Percentiles rank a stretch among this genome's conserved stretches.
These are phyloP conservation scores for Achaetomiella virescens DNA, from an alignment of 495 filamentous ascomycete species.

Conservation along the genomic window DNA sequence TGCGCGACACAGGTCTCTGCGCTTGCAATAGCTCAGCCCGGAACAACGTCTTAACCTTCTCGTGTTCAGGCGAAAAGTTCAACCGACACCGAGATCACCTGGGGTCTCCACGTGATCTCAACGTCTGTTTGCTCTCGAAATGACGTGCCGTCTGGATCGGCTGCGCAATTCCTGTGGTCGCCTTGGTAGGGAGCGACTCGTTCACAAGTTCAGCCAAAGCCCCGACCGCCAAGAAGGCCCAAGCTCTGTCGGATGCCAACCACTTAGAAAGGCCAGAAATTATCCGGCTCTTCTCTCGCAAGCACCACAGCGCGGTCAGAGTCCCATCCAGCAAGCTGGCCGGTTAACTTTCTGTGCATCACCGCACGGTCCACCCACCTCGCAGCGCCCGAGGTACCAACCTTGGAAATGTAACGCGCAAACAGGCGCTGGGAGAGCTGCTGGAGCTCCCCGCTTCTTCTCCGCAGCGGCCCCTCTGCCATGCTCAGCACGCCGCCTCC, in stretches of 20 bases:
- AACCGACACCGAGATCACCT: too few species aligned
- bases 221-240: slow-evolving; percentile 6
- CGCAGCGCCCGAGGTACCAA: not conserved
- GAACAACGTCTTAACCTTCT: too few species aligned
- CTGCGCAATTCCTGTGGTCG: not conserved
- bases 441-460: slow-evolving; percentile 10
- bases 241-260: slow-evolving; percentile 14
- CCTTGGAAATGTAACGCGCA: not conserved
- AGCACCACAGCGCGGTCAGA: not conserved
- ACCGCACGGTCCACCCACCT: not conserved
- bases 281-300: not conserved
- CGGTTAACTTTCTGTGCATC: not conserved
- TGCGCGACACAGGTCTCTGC: too few species aligned
- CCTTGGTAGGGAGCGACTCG: not conserved
- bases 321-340: not conserved
- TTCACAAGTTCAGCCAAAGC: not conserved
- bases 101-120: too few species aligned
- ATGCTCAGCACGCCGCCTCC: slow-evolving; percentile 14
- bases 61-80: too few species aligned
- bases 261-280: slow-evolving; percentile 7
- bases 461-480: slow-evolving; percentile 19
- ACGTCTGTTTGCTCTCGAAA: not conserved
- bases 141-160: too few species aligned
- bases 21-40: too few species aligned
- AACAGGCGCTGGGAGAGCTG: not conserved